A percentile compares a stretch with the other conserved stretches of the same genome.
phyloP scores from a whole-genome alignment of 2,329 filamentous ascomycete species.

The Didymosphaeria variabile region DNA sequence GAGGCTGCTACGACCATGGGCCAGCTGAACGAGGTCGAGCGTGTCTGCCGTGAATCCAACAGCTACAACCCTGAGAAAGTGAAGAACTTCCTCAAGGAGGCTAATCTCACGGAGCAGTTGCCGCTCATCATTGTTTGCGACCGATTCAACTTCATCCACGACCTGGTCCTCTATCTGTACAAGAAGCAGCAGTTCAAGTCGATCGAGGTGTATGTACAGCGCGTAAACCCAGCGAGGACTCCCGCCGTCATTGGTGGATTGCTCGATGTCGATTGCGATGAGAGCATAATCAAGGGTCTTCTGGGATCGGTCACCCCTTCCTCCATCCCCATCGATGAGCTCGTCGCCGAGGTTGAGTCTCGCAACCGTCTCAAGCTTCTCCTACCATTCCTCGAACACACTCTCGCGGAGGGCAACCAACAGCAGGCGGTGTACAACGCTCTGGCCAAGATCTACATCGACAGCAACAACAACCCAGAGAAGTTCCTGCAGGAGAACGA shows the following conservation, averaged over 20 bases:
- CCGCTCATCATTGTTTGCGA: slow-evolving; percentile 98
- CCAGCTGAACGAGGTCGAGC: slow-evolving; percentile 94
- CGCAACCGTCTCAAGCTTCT: slow-evolving; percentile 95
- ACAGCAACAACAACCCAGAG: slow-evolving; percentile 97
- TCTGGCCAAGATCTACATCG: slow-evolving; percentile 98
- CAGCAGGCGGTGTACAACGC: slow-evolving; percentile 98
- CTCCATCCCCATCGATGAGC: slow-evolving; percentile 90
- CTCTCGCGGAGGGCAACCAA: slow-evolving; percentile 87
- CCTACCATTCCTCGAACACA: slow-evolving; percentile 93
- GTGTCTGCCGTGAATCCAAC: slow-evolving; percentile 92
- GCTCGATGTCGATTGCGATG: slow-evolving; percentile 96
- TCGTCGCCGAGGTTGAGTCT: slow-evolving; percentile 93
- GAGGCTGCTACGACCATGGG: slow-evolving; percentile 94
- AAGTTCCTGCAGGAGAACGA: slow-evolving; percentile 98
- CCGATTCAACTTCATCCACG: slow-evolving; percentile 98
- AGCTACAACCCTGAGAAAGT: slow-evolving; percentile 80
- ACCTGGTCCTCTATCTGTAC: slow-evolving; percentile 94
- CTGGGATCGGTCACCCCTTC: slow-evolving; percentile 83
- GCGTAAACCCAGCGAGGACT: slow-evolving; percentile 90
- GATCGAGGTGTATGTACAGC: slow-evolving; percentile 97
- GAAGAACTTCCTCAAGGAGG: slow-evolving; percentile 99
- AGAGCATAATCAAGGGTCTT: slow-evolving; percentile 93
- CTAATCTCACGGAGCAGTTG: slow-evolving; percentile 87
- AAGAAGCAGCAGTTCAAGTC: slow-evolving; percentile 99
- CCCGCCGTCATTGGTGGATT: slow-evolving; percentile 93